Conservation (phyloP, 345 rosid species). For the Hevea brasiliensis region DNA sequence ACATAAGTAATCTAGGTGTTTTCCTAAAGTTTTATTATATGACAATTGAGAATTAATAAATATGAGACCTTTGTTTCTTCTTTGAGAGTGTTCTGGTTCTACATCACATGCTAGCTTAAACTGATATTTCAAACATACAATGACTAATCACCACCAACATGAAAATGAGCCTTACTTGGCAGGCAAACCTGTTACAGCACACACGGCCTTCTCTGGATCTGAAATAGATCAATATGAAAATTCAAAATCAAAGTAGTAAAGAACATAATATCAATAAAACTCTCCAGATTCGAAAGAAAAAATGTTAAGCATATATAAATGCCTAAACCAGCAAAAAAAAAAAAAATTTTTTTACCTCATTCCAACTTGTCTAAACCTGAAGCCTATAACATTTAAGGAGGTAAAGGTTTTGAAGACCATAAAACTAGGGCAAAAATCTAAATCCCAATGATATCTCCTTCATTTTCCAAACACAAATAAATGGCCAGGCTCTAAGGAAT, state of each 20-base stretch:
- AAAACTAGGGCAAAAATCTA: background rate
- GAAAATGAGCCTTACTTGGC: conserved; percentile 68
- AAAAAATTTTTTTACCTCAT: background rate
- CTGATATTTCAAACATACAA: conserved; percentile 8
- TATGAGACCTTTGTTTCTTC: no score
- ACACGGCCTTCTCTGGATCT: conserved; percentile 81
- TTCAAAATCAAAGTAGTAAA: conserved; percentile 7
- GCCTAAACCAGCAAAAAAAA: background rate
- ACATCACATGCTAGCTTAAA: background rate
- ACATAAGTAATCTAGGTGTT: no score
- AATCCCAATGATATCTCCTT: background rate
- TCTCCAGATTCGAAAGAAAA: background rate
- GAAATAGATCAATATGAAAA: conserved; percentile 24
- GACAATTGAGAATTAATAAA: no score
- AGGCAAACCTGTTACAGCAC: conserved; percentile 88
- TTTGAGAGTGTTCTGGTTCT: no score
- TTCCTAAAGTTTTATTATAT: no score
- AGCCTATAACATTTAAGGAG: background rate
- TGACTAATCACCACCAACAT: conserved; percentile 6
- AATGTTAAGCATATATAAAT: background rate
- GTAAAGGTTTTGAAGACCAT: background rate
- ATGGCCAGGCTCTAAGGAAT: background rate
- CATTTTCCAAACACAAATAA: background rate
- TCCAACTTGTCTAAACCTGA: background rate
- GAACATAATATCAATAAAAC: background rate